phyloP scores from a whole-genome alignment of 129 eudicot species.

The Centella asiatica region DNA sequence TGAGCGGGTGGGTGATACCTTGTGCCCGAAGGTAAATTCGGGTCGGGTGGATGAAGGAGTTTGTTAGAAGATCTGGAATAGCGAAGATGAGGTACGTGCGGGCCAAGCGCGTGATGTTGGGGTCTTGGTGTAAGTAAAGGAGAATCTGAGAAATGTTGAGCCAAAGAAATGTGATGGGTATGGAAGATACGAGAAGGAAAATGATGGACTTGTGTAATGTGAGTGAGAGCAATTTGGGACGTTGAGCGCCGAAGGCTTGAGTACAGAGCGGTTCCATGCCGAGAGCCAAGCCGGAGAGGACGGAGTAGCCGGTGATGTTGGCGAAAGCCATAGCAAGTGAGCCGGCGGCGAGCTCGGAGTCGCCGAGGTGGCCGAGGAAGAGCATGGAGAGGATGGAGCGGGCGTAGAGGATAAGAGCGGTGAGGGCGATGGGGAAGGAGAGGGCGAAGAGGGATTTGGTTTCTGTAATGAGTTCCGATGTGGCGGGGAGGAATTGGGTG shows the following conservation, averaged over 20 bases:
- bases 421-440: conserved; percentile 46
- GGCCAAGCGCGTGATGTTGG: conserved; percentile 33
- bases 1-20: conserved; percentile 65
- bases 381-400: conserved; percentile 65
- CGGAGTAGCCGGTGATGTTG: conserved; percentile 69
- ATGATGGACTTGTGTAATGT: conserved; percentile 49
- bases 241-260: conserved; percentile 69
- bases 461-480: conserved; percentile 17
- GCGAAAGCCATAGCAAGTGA: conserved; percentile 76
- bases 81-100: conserved; percentile 39
- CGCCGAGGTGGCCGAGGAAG: conserved; percentile 63
- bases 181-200: conserved; percentile 31
- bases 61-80: conserved; percentile 54
- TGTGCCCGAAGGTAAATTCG: conserved; percentile 80
- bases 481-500: neutral
- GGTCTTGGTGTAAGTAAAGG: conserved; percentile 42
- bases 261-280: conserved; percentile 83
- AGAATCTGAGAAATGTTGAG: conserved; percentile 37
- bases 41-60: conserved; percentile 56
- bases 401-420: conserved; percentile 54
- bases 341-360: conserved; percentile 63
- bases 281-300: conserved; percentile 61
- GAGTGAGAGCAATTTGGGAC: conserved; percentile 34
- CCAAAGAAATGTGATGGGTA: conserved; percentile 52
- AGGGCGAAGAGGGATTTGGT: conserved; percentile 32